phyloP scores from a whole-genome alignment of 768 basidiomycete species.

The Glaciozyma antarctica region DNA sequence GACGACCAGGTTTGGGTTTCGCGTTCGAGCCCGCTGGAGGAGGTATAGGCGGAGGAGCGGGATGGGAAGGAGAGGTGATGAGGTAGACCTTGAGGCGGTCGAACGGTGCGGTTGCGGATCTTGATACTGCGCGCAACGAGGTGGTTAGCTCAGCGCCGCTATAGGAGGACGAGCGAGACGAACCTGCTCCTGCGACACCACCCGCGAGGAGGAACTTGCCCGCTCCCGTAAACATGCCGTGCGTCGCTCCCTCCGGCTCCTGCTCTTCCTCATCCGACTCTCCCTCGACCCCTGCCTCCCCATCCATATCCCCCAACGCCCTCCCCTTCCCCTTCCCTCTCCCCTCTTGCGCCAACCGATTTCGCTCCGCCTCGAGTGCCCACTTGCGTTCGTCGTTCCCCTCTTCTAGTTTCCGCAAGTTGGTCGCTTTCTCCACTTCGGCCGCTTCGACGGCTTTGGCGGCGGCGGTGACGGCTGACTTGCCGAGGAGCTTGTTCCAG shows the following conservation, averaged over 20 bases:
- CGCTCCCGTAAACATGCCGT: conserved; percentile 55
- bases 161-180: conserved; percentile 34
- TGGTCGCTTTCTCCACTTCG: not conserved
- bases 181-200: conserved; percentile 87
- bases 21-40: conserved; percentile 43
- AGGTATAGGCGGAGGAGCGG: not conserved
- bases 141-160: not conserved
- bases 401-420: conserved; percentile 3
- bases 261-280: conserved; percentile 40
- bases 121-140: conserved; percentile 55
- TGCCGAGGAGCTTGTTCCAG: conserved; percentile 22
- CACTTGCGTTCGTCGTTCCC: conserved; percentile 15
- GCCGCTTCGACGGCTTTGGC: not conserved
- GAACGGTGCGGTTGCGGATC: conserved; percentile 93
- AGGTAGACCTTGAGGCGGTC: conserved; percentile 94
- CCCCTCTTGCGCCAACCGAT: not conserved
- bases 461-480: not conserved
- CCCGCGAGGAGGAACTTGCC: conserved; percentile 87
- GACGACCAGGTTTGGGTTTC: conserved; percentile 45
- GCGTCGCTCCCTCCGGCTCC: conserved; percentile 53
- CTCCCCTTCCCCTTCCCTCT: not conserved
- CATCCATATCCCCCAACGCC: conserved; percentile 8
- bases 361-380: conserved; percentile 9
- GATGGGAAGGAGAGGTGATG: conserved; percentile 51
- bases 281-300: not conserved